These are phyloP conservation scores for Colletotrichum aenigma DNA, from an alignment of 2,329 filamentous ascomycete genomes.

Conservation along the genomic window DNA sequence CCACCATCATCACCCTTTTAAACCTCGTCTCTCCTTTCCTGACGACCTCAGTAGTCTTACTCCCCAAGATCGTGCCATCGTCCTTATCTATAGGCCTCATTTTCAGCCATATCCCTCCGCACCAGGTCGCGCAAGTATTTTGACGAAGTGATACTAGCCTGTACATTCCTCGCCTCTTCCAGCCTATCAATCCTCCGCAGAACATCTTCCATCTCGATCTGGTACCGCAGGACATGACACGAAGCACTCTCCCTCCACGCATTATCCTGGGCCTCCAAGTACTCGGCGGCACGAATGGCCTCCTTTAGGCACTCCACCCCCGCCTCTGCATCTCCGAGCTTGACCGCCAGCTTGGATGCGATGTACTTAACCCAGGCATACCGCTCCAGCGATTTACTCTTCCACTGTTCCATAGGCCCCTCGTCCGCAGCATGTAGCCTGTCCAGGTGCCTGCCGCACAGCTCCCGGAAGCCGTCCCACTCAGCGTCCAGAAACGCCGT, in stretches of 20 bases:
- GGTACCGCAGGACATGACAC: background rate
- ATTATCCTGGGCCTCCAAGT: background rate
- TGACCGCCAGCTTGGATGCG: background rate
- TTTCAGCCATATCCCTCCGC: background rate
- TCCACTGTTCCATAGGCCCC: background rate
- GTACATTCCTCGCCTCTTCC: background rate
- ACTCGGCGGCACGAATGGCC: background rate
- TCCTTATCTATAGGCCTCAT: background rate
- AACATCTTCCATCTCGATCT: background rate
- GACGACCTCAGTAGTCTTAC: rapidly evolving
- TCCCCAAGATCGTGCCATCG: too few species aligned
- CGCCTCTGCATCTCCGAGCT: background rate
- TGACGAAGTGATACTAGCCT: background rate
- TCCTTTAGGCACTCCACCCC: background rate
- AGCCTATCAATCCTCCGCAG: background rate
- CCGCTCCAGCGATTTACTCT: background rate
- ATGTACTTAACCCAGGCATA: background rate
- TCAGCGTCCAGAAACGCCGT: background rate
- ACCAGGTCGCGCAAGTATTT: background rate
- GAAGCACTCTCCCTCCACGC: background rate
- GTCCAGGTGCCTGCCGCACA: background rate
- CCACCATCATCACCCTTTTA: background rate
- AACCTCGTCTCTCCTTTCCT: background rate
- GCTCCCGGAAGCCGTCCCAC: background rate
- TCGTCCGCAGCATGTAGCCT: background rate